These are phyloP conservation scores for Tricladium varicosporioides DNA, from an alignment of 2,329 filamentous ascomycete species.

Conservation along the genomic window DNA sequence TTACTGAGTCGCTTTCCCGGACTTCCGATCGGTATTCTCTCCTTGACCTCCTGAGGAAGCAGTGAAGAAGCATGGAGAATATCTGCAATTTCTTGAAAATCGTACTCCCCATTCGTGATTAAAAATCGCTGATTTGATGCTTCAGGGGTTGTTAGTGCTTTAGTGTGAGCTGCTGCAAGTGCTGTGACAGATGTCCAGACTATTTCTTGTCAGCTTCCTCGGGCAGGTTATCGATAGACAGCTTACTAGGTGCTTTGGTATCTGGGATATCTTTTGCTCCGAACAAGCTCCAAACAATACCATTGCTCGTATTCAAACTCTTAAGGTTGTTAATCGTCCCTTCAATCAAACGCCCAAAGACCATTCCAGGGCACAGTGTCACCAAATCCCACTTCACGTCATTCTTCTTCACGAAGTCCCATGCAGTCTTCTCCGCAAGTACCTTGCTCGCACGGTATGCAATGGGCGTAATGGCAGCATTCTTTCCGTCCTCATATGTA, in stretches of 20 bases:
- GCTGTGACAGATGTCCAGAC: conserved; percentile 31
- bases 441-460: conserved; percentile 47
- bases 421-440: conserved; percentile 64
- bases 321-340: conserved; percentile 13
- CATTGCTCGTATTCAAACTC: conserved; percentile 31
- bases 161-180: conserved; percentile 21
- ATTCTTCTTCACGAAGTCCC: conserved; percentile 55
- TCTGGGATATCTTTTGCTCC: conserved; percentile 8
- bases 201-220: not conserved
- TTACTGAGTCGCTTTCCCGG: conserved; percentile 26
- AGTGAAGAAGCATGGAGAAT: conserved; percentile 18
- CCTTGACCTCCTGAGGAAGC: conserved; percentile 12
- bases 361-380: conserved; percentile 59
- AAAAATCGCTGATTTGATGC: conserved; percentile 27
- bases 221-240: not conserved
- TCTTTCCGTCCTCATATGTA: conserved; percentile 45
- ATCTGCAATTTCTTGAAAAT: conserved; percentile 34
- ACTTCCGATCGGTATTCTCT: conserved; percentile 24
- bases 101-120: conserved; percentile 30
- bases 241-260: conserved; percentile 7
- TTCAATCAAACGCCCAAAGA: conserved; percentile 43
- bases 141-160: conserved; percentile 16
- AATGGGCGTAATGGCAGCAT: conserved; percentile 38
- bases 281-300: conserved; percentile 21
- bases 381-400: conserved; percentile 54